These are phyloP conservation scores for Trichothecium sympodiale DNA, from an alignment of 2,329 filamentous ascomycete genomes.

Conservation along the genomic window DNA sequence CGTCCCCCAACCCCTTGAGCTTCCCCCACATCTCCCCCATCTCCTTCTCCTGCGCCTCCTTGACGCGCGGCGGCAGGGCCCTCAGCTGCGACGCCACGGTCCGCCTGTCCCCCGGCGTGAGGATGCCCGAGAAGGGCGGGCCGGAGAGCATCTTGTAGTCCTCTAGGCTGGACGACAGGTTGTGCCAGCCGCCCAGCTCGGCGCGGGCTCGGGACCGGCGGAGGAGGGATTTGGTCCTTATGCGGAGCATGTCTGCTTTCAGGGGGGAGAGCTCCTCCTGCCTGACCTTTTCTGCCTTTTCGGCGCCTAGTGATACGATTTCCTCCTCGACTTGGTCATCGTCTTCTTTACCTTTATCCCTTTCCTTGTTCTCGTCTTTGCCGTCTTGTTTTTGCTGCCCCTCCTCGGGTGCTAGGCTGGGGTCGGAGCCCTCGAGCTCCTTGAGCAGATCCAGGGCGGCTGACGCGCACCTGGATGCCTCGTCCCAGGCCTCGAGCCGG, in stretches of 20 bases:
- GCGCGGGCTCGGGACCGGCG: conserved; percentile 59
- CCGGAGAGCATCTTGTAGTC: conserved; percentile 62
- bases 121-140: conserved; percentile 25
- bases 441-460: conserved; percentile 64
- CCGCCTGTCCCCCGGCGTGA: conserved; percentile 55
- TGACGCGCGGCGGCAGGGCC: conserved; percentile 55
- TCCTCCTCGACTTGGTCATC: conserved; percentile 41
- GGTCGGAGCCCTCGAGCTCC: conserved; percentile 31
- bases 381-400: conserved; percentile 17
- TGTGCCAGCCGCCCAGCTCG: conserved; percentile 64
- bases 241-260: conserved; percentile 56
- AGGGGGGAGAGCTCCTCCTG: conserved; percentile 8
- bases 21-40: conserved; percentile 98
- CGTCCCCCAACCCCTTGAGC: conserved; percentile 84
- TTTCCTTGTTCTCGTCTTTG: conserved; percentile 21
- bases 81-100: conserved; percentile 57
- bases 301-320: conserved; percentile 25
- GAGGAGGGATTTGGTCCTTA: conserved; percentile 74
- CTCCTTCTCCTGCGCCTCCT: conserved; percentile 74
- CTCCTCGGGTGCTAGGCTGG: neutral
- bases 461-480: conserved; percentile 62
- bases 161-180: conserved; percentile 63
- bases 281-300: no score
- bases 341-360: conserved; percentile 30
- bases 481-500: conserved; percentile 77